A percentile compares a stretch with the other conserved stretches of the same genome.
Conservation (phyloP, 768 basidiomycete genomes). For the Russula dissimulans region DNA sequence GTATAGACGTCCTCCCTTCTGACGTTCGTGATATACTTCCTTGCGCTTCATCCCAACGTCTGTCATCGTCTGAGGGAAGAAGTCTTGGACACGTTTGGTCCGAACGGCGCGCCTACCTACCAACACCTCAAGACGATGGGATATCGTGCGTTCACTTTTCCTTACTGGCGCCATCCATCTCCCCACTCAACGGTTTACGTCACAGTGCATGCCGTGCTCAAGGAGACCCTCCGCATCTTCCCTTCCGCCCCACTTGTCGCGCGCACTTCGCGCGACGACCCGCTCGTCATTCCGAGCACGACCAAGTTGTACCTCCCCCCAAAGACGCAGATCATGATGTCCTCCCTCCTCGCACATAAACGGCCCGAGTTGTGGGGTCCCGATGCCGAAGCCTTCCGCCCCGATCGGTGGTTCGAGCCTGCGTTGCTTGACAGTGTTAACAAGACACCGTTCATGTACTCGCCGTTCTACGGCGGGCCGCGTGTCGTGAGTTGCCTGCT, state of each 20-base stretch:
- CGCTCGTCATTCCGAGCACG: slow-evolving; percentile 18
- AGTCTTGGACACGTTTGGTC: slow-evolving; percentile 26
- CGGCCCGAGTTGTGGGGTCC: slow-evolving; percentile 50
- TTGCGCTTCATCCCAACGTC: slow-evolving; percentile 27
- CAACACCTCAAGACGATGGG: slow-evolving; percentile 29
- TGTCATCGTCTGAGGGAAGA: slow-evolving; percentile 27
- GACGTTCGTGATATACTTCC: slow-evolving; percentile 28
- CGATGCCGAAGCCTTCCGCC: slow-evolving; percentile 44
- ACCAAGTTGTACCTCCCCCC: slow-evolving; percentile 16
- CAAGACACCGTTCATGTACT: slow-evolving; percentile 58
- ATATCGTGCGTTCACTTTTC: slow-evolving; percentile 19
- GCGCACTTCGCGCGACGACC: slow-evolving; percentile 10
- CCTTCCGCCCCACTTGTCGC: slow-evolving; percentile 12
- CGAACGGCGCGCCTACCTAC: slow-evolving; percentile 24
- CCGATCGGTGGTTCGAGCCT: slow-evolving; percentile 55
- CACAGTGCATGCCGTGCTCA: slow-evolving; percentile 28
- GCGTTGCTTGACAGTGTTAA: slow-evolving; percentile 40
- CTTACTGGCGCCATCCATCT: too few species aligned
- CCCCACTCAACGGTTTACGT: not conserved
- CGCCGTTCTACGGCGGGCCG: slow-evolving; percentile 61
- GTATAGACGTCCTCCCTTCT: slow-evolving; percentile 26
- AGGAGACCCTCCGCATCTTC: slow-evolving; percentile 24
- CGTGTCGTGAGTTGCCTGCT: slow-evolving; percentile 30
- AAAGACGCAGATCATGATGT: slow-evolving; percentile 21
- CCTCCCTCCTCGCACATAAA: slow-evolving; percentile 28